Conservation (phyloP, 2,329 filamentous ascomycete genomes). For the Ophiostoma australiae region DNA sequence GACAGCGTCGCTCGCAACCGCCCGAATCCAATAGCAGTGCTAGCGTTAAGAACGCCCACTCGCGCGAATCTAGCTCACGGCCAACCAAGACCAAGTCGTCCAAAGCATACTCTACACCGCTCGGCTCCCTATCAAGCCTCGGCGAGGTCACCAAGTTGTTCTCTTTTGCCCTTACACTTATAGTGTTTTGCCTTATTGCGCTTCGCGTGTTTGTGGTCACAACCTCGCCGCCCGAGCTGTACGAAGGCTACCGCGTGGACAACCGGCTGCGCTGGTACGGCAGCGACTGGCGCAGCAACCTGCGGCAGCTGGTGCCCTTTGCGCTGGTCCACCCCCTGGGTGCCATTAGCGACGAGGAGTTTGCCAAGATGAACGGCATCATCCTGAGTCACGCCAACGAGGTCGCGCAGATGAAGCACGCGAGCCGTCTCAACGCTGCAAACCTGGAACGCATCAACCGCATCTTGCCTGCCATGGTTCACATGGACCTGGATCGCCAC, state of each 20-base stretch:
- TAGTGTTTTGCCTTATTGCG: conserved; percentile 23
- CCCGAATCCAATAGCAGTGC: not conserved
- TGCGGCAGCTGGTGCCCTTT: conserved; percentile 29
- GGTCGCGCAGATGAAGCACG: conserved; percentile 33
- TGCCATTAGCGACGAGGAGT: conserved; percentile 29
- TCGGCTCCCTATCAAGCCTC: not conserved
- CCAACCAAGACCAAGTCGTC: not conserved
- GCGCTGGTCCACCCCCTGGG: conserved; percentile 28
- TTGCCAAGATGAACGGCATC: conserved; percentile 29
- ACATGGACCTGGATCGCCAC: conserved; percentile 48
- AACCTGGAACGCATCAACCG: conserved; percentile 43
- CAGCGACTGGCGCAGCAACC: conserved; percentile 29
- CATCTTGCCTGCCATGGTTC: conserved; percentile 53
- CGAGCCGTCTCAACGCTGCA: conserved; percentile 36
- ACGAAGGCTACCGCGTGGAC: conserved; percentile 28
- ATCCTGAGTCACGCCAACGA: conserved; percentile 28
- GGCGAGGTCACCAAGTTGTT: conserved; percentile 17
- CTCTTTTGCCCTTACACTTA: conserved; percentile 23
- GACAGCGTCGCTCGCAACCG: conserved; percentile 6
- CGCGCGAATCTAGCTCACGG: not conserved
- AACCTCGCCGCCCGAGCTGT: conserved; percentile 25
- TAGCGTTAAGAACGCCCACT: not conserved
- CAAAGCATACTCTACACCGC: not conserved
- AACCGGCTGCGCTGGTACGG: conserved; percentile 30
- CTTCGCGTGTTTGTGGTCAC: conserved; percentile 27